Evolutionary conservation across 2,329 filamentous ascomycete genomes (phyloP), one percentile per base, ranked within the genome.

Genomic region (Didymella lethalis): DNA sequence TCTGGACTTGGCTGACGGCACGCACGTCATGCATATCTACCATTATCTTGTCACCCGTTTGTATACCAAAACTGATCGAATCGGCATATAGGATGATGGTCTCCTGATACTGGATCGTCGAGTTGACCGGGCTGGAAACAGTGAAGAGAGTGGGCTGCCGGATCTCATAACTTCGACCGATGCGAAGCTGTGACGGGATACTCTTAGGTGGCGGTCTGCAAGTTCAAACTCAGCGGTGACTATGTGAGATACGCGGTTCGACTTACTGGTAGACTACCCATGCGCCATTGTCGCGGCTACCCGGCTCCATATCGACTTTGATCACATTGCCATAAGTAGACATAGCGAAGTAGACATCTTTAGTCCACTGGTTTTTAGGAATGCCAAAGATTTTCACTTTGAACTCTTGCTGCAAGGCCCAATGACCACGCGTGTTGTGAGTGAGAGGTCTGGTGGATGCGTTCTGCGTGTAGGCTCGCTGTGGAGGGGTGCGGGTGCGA

Each of bases 21-120:
- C 65, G 61, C 7, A 81, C 67, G 1, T 79, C 82, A 51, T 83
- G 83, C 82, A 91, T 85, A 8, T 81, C 75, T 71, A 88, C 84
- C 82, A 93, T 86, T 0, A 80, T 79, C 2, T 76, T 78, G 4
- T 84, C 81, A 1, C 81, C 76, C 1, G 83, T 66, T 76, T 87
- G 81, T 40, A 86, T 79, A 0, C 91, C 90, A 64, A 93, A 89
- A 18, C 86, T 82, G 1, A 93, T 68, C 0, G 77, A 78, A 1
- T 71, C 66, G 2, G 84, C 79, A 7, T 38, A 64, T 8, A 76
- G 41, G 25, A 67, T 65, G 46, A 66, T 74, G 32, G 56, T 31
- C 38, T 75, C 72, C 18, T 61, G 65, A 47, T 76, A 74, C 1
- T 29, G 6, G 26, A 56, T 71, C 10, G 29, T n/a, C 1, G 68